Base-by-base conservation (phyloP, 768 basidiomycete species). In the Leccinellum albellum region DNA sequence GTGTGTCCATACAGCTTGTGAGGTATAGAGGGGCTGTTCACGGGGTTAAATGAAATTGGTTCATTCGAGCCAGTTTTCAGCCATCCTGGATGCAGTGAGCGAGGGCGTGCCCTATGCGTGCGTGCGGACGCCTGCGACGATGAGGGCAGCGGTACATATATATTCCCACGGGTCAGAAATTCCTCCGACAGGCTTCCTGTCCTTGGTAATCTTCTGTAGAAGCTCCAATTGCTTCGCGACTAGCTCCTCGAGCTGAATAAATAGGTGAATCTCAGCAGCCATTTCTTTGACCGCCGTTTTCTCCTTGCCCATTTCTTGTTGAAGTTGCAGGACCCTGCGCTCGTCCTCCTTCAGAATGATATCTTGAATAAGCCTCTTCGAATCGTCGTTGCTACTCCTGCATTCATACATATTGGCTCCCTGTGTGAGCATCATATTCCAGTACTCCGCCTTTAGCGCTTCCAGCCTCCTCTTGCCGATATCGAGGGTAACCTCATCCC, bases 401-500 rank as follows among this genome's bases (percentile, higher is more conserved):
- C 9, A 40, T 20, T 40, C n/a, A 9, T 40, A 5, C 2, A n/a
- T 12, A 2, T 55, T 45, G 1, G 63, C 61, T 6, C 66, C 66
- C 6, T 37, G 49, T 21, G 3, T n/a, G 12, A 50, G 21, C 17
- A 44, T 42, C 8, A 6, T 15, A 7, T 54, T 51, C 57, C 57
- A 58, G n/a, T 46, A 46, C 1, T 44, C 51, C 13, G 1, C 17
- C 29, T 32, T 24, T 17, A 61, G 59, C 12, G 57, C 53, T 3
- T 48, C 20, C 10, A 59, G 21, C 37, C 61, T 59, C 51, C 52
- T 55, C 17, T 54, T 29, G 5, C 70, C 75, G 10, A 61, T 54
- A 0, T 48, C 57, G 72, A 75, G 67, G 73, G 74, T 13, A 75
- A 37, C 37, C 37, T 37, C 37, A n/a, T 37, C 37, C 37, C 37